Conservation (phyloP, 2,329 filamentous ascomycete species). For the Pyrenophora graminea region DNA sequence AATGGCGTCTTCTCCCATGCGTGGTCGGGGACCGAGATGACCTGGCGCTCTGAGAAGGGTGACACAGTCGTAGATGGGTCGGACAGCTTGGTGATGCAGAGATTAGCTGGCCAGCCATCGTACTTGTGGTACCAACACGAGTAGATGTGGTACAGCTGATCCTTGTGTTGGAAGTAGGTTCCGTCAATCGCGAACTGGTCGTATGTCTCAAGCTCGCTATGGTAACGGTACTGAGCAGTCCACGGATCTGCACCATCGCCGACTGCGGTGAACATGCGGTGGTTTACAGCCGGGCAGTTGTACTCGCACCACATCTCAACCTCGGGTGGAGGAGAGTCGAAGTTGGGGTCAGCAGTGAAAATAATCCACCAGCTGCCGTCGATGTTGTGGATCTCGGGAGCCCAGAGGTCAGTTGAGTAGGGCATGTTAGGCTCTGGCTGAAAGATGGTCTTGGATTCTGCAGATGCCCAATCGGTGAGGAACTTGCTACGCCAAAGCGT, state of each 20-base stretch:
- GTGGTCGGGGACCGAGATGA: slow-evolving; percentile 54
- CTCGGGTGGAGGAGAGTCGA: slow-evolving; percentile 53
- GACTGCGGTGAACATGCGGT: slow-evolving; percentile 58
- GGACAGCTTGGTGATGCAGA: slow-evolving; percentile 57
- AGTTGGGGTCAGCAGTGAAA: slow-evolving; percentile 56
- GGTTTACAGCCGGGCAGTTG: slow-evolving; percentile 56
- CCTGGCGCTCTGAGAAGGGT: slow-evolving; percentile 52
- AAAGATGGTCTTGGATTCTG: slow-evolving; percentile 51
- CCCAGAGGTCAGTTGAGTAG: slow-evolving; percentile 57
- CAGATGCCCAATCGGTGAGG: slow-evolving; percentile 52
- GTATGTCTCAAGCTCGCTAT: slow-evolving; percentile 55
- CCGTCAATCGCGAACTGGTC: slow-evolving; percentile 60
- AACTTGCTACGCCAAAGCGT: slow-evolving; percentile 49
- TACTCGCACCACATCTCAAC: slow-evolving; percentile 55
- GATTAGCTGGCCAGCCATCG: slow-evolving; percentile 56
- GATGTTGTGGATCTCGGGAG: slow-evolving; percentile 56
- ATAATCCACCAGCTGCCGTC: slow-evolving; percentile 56
- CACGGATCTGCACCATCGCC: slow-evolving; percentile 51
- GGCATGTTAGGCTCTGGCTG: slow-evolving; percentile 47
- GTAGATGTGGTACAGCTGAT: slow-evolving; percentile 47
- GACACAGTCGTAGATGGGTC: slow-evolving; percentile 55
- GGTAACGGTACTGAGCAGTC: slow-evolving; percentile 51
- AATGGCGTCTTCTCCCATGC: slow-evolving; percentile 59
- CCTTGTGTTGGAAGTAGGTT: slow-evolving; percentile 55
- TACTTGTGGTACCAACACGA: slow-evolving; percentile 51